A percentile compares a stretch with the other conserved stretches of the same genome.
Conservation (phyloP, 805 yeast genomes). For the Nakazawaea wickerhamii region DNA sequence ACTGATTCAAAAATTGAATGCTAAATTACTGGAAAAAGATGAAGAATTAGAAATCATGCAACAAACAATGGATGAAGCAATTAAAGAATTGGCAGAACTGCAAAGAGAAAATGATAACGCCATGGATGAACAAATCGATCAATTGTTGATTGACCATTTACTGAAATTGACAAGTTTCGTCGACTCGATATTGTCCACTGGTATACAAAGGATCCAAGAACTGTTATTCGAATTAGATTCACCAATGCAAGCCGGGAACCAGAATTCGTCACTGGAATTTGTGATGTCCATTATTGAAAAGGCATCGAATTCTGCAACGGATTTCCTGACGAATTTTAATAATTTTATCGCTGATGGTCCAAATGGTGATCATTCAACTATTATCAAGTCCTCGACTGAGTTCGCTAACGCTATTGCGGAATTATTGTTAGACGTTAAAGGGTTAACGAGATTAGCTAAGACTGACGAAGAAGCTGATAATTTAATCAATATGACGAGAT, state of each 20-base stretch:
- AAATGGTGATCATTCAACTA: conserved; percentile 53
- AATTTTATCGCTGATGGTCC: conserved; percentile 73
- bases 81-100: conserved; percentile 48
- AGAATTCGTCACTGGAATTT: conserved; percentile 66
- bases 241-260: conserved; percentile 79
- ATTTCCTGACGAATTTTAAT: conserved; percentile 74
- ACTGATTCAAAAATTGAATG: conserved; percentile 30
- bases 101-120: conserved; percentile 45
- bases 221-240: conserved; percentile 64
- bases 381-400: conserved; percentile 57
- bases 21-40: conserved; percentile 57
- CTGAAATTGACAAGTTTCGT: conserved; percentile 46
- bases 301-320: conserved; percentile 66
- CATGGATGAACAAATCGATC: conserved; percentile 54
- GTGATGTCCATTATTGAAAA: conserved; percentile 65
- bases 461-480: conserved; percentile 48
- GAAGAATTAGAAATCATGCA: conserved; percentile 74
- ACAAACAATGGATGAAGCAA: conserved; percentile 72
- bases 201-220: conserved; percentile 70
- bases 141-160: conserved; percentile 41
- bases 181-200: conserved; percentile 67
- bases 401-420: conserved; percentile 60
- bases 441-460: conserved; percentile 51
- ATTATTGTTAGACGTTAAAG: conserved; percentile 62
- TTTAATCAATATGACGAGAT: conserved; percentile 42